phyloP scores from a whole-genome alignment of 108 stramenopile genomes.

The Pinguiococcus pyrenoidosus region DNA sequence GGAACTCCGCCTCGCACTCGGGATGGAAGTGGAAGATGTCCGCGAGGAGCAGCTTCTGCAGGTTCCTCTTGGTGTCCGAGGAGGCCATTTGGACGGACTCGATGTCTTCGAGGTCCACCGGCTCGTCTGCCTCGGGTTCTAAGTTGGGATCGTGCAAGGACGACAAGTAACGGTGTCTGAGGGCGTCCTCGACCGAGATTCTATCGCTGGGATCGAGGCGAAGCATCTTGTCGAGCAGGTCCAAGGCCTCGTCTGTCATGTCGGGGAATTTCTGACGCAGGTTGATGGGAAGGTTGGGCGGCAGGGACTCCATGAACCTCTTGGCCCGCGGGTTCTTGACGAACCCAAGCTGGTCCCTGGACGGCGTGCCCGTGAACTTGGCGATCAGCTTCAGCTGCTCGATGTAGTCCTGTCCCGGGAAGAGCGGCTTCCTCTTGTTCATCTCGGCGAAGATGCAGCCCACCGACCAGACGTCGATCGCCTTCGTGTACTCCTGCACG shows the following conservation, averaged over 20 bases:
- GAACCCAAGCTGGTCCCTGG: slow-evolving; percentile 72
- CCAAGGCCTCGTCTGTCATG: slow-evolving; percentile 49
- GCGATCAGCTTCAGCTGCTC: slow-evolving; percentile 70
- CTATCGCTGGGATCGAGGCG: slow-evolving; percentile 68
- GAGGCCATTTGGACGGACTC: slow-evolving; percentile 13
- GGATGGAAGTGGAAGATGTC: slow-evolving; percentile 21
- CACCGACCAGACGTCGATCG: slow-evolving; percentile 60
- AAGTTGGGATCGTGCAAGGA: slow-evolving; percentile 27
- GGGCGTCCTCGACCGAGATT: slow-evolving; percentile 70
- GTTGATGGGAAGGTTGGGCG: slow-evolving; percentile 8
- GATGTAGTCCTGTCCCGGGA: slow-evolving; percentile 98
- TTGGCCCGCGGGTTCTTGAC: slow-evolving; percentile 18
- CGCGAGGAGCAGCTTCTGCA: slow-evolving; percentile 16
- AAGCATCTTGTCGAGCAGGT: slow-evolving; percentile 62
- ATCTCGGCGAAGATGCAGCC: slow-evolving; percentile 99
- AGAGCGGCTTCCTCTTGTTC: slow-evolving; percentile 77
- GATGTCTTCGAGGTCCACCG: slow-evolving; percentile 21
- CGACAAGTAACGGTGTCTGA: slow-evolving; percentile 49
- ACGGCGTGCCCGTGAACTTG: slow-evolving; percentile 59
- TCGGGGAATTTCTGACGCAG: slow-evolving; percentile 22
- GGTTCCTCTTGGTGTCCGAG: slow-evolving; percentile 21
- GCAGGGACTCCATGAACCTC: slow-evolving; percentile 22
- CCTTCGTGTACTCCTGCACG: slow-evolving; percentile 93
- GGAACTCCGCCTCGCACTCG: no score
- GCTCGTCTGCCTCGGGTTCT: slow-evolving; percentile 20